These are phyloP conservation scores for Passalora sequoiae DNA, from an alignment of 2,329 filamentous ascomycete genomes.

Conservation along the genomic window DNA sequence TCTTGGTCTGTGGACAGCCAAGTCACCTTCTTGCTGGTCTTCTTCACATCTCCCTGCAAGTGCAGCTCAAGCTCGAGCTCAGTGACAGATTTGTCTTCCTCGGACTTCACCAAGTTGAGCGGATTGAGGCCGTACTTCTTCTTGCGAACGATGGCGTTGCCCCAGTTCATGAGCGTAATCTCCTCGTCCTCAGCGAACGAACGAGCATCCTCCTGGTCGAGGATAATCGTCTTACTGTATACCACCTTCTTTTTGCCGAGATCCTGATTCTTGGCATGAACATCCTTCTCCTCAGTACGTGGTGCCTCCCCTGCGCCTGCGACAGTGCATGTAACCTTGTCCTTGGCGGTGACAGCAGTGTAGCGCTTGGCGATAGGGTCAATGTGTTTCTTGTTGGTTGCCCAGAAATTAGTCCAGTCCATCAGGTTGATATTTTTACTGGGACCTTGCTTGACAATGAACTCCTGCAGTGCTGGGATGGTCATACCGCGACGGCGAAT, in stretches of 20 bases:
- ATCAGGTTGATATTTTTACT: constrained; percentile 78
- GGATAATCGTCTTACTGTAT: constrained; percentile 67
- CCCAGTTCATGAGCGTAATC: constrained; percentile 96
- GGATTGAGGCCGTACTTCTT: constrained; percentile 44
- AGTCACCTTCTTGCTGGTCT: constrained; percentile 93
- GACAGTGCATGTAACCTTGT: constrained; percentile 51
- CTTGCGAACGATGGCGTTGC: constrained; percentile 73
- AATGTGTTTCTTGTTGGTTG: constrained; percentile 51
- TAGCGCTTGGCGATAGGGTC: constrained; percentile 46
- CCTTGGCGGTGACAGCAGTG: constrained; percentile 59
- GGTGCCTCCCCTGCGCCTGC: constrained; percentile 33
- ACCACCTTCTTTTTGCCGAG: constrained; percentile 81
- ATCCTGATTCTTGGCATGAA: constrained; percentile 82
- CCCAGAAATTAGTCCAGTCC: constrained; percentile 67
- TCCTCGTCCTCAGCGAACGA: constrained; percentile 80
- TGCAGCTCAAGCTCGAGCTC: constrained; percentile 78
- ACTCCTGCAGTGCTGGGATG: constrained; percentile 71
- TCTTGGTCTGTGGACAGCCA: constrained; percentile 79
- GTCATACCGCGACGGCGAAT: constrained; percentile 74
- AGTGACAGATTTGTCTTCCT: constrained; percentile 56
- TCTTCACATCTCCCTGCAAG: constrained; percentile 86
- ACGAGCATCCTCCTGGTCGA: constrained; percentile 83
- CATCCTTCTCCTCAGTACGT: constrained; percentile 69
- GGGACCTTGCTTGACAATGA: constrained; percentile 78
- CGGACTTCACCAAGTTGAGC: constrained; percentile 44